Evolutionary conservation across 805 yeast species (phyloP), one percentile per base, ranked within the genome.

Genomic region (Candida corydali): DNA sequence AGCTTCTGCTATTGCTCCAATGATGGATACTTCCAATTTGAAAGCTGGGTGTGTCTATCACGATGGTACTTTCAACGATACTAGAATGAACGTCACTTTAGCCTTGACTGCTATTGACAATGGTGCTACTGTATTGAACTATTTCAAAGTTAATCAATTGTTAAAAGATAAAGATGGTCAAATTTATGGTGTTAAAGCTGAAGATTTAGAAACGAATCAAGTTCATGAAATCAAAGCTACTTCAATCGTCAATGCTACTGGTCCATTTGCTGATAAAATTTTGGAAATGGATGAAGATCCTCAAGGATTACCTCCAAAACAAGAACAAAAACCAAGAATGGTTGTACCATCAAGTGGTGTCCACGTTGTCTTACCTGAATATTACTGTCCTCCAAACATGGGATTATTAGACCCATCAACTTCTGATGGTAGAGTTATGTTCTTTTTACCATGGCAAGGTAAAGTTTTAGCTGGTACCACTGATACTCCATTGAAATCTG

Each of bases 401-500:
- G 98, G 98, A 45, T 71, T 89, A 45, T 72, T 89, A 41, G 97
- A 89, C 63, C 95, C 96, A 32, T 75, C 86, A 31, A 89, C 98
- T 32, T 70, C 91, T 23, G 98, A 89, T 58, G 97, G 97, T 40
- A 80, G 98, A 63, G 97, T 89, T 36, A 85, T 91, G 84, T 89
- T 89, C 67, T 89, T 91, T 70, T 71, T 89, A 60, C 98, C 98
- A 50, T 89, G 97, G 97, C 96, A 88, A 69, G 96, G 96, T 5
- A 85, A 88, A 60, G 95, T 89, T 23, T 72, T 89, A 47, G 96
- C 96, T 40, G 98, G 98, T 58, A 89, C 98, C 43, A 89, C 98
- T 38, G 98, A 89, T 66, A 82, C 86, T 36, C 95, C 96, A 29
- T 63, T 82, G 65, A 76, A 75, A 44, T 68, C 69, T 45, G 78